Evolutionary conservation across 495 filamentous ascomycete genomes (phyloP).

Genomic region (Penicillium robsamsonii): DNA sequence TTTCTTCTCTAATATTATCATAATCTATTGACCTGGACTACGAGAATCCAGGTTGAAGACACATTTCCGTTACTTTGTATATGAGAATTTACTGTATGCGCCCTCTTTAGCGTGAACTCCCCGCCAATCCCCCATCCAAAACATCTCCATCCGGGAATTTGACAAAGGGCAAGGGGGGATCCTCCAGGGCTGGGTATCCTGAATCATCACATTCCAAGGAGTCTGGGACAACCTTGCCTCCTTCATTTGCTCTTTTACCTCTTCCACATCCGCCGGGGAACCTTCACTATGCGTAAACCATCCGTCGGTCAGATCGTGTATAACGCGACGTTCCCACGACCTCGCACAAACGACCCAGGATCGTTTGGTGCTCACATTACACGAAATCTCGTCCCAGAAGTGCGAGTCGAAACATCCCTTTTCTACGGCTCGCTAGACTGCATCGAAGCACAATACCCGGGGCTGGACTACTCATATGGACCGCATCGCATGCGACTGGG

Average conservation of each 20-base stretch:
- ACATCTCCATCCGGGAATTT: conserved; percentile 2
- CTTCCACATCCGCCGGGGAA: background rate
- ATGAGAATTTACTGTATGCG: background rate
- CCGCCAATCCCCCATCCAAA: background rate
- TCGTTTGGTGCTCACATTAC: conserved; percentile 59
- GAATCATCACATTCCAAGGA: conserved; percentile 8
- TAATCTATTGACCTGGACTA: conserved; percentile 1
- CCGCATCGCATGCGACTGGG: conserved; percentile 81
- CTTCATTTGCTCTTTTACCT: background rate
- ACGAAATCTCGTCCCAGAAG: conserved; percentile 78
- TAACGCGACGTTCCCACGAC: conserved; percentile 55
- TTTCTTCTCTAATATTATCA: background rate
- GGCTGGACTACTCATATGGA: conserved; percentile 77
- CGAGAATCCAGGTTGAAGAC: background rate
- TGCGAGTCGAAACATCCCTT: conserved; percentile 76
- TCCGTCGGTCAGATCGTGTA: conserved; percentile 56
- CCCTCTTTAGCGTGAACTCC: background rate
- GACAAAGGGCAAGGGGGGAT: conserved; percentile 9
- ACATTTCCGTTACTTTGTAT: background rate
- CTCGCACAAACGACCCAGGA: conserved; percentile 52
- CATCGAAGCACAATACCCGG: conserved; percentile 86
- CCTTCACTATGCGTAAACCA: conserved; percentile 57
- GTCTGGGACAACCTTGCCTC: conserved; percentile 1
- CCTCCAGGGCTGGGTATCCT: conserved; percentile 1
- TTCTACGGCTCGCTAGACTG: conserved; percentile 86